Evolutionary conservation across 2,329 filamentous ascomycete species (phyloP), one percentile per base, ranked within the genome.

Genomic region (Colletotrichum gigasporum): DNA sequence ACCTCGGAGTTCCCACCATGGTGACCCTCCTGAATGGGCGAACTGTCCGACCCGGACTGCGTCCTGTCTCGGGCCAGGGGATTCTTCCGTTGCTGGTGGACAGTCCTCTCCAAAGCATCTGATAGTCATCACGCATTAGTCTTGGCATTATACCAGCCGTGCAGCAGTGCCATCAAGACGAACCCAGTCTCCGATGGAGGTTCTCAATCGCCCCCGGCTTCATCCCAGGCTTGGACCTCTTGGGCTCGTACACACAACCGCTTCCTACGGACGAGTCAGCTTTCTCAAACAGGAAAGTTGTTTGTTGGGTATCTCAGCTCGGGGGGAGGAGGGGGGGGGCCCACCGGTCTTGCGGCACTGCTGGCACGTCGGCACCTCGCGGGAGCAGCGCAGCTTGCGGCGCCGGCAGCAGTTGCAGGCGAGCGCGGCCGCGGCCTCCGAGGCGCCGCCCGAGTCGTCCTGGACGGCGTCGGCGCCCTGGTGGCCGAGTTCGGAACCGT

Each of bases 401-500:
- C 54, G 61, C 30, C 53, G 56, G 30, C 57, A 55, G 45, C 56
- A 55, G 37, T 65, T 65, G 51, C 63, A 65, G 4, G 63, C 50
- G 22, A 65, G 57, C 5, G 50, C 56, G 69, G 80, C 73, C 30
- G 78, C 87, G 24, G 84, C 79, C 30, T 85, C 84, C 63, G 82
- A 79, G 63, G 78, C 79, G 14, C 75, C 87, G 3, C 82, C 53
- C 28, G 53, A 56, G 53, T 56, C 53, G 44, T 72, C 71, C 39
- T 73, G 68, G 3, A 71, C 70, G 2, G 69, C 68, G 4, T 70
- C 50, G 7, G 72, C 68, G 8, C 71, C 66, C 6, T 71, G 68
- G 30, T 67, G 42, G 18, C 39, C 41, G 22, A 56, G 53, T 41
- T 56, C 53, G 26, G 30, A 8, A 9, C 41, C 53, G 30, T 56